Base-by-base conservation (phyloP, 106 monocot genomes). In the Platanthera zijinensis region DNA sequence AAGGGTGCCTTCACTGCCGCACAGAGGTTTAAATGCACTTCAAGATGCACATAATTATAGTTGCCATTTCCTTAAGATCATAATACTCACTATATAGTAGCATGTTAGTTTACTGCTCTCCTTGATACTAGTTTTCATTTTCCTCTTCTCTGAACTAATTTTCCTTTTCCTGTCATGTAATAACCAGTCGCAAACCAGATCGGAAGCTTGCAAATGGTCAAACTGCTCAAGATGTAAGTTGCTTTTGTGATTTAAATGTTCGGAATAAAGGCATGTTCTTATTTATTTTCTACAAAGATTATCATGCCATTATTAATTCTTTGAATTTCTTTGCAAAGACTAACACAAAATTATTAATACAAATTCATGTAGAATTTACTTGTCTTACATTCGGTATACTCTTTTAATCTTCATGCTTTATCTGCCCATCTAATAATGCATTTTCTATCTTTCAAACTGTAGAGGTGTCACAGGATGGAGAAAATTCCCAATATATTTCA, bases 21-120 rank as follows among this genome's bases (percentile, higher is more conserved):
- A 77, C 73, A 75, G 84, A 93, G 90, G 93, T 90, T 83, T 28
- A 89, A 59, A 85, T 84, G 79, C 84, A 87, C 84, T 85, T 83
- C 67, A 87, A 46, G 78, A 79, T 64, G 69, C 73, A 83, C 77
- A 76, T 68, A 74, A 56, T 25, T 51, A 74, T 39, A 30, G 48
- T 32, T 69, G 52, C 53, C 25, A 51, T 72, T 72, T 50, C 50
- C 10, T n/a, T 30, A 30, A 9, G 66, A 66, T 66, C 13, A 51
- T 72, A 72, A 0, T 48, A 45, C 56, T 64, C 21, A 71, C n/a
- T 39, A 54, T 51, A 25, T 53, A 25, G 14, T 46, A 47, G 52
- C 2, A 18, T 66, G 6, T 21, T 54, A 63, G 52, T 69, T 32
- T 70, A 15, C 48, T 70, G 48, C 15, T 70, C 47, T n/a, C 25